phyloP scores from a whole-genome alignment of 2,329 filamentous ascomycete species.

The Colletotrichum cordylinicola region DNA sequence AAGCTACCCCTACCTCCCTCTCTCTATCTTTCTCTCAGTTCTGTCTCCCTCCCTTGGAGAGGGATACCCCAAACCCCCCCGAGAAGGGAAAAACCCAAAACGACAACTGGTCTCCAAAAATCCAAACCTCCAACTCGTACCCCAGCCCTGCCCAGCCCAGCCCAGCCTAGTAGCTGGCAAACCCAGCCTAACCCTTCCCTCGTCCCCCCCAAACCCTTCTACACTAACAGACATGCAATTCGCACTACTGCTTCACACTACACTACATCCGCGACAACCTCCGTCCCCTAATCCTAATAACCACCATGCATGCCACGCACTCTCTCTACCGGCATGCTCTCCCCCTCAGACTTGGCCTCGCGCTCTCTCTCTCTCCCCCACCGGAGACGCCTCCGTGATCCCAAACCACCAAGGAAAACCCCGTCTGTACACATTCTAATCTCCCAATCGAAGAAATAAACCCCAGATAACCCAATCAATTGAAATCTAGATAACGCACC shows the following conservation, averaged over 20 bases:
- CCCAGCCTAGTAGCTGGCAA: not conserved
- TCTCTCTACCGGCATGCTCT: not conserved
- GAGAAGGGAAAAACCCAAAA: not conserved
- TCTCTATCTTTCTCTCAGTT: too few species aligned
- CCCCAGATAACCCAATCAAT: not conserved
- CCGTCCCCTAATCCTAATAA: not conserved
- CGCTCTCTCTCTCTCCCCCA: not conserved
- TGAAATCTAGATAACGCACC: not conserved
- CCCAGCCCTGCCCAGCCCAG: not conserved
- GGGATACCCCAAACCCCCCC: not conserved
- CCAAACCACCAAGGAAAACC: not conserved
- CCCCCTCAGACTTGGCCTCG: not conserved
- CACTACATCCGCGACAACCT: conserved; percentile 6
- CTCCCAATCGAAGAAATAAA: not conserved
- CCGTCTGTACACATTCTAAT: not conserved
- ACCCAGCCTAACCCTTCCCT: not conserved
- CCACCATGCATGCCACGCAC: not conserved
- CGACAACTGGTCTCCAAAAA: not conserved
- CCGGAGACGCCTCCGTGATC: not conserved
- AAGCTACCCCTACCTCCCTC: not conserved
- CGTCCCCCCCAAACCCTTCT: not conserved
- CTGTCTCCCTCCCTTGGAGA: not conserved
- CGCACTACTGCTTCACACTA: conserved; percentile 8
- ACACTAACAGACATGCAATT: not conserved
- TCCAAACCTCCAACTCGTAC: not conserved